Evolutionary conservation across 2,329 filamentous ascomycete genomes (phyloP).

Genomic region (Lecanicillium sp.): DNA sequence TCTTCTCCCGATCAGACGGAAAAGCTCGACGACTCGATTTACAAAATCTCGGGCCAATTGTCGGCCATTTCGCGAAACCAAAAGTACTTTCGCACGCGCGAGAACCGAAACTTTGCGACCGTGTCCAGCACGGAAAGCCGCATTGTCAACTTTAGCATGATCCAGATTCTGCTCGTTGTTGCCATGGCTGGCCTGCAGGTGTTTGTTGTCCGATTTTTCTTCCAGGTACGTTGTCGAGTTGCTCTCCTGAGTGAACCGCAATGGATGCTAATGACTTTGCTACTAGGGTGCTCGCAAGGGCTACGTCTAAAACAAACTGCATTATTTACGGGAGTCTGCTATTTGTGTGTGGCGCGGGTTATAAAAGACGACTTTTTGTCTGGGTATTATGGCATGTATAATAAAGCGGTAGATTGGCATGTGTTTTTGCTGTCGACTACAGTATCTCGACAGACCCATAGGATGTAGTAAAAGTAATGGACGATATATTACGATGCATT

Average conservation of each 20-base stretch:
- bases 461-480: conserved; percentile 7
- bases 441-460: not conserved
- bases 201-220: conserved; percentile 97
- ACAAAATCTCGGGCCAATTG: conserved; percentile 86
- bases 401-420: conserved; percentile 13
- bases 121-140: conserved; percentile 91
- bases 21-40: conserved; percentile 83
- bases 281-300: conserved; percentile 56
- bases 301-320: conserved; percentile 47
- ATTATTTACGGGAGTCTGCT: conserved; percentile 13
- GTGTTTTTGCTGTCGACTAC: not conserved
- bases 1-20: conserved; percentile 83
- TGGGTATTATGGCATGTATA: conserved; percentile 20
- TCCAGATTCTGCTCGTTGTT: conserved; percentile 85
- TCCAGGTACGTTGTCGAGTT: conserved; percentile 55
- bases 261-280: conserved; percentile 4
- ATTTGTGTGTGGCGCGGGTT: conserved; percentile 23
- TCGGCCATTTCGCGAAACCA: conserved; percentile 95
- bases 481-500: conserved; percentile 2
- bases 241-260: not conserved
- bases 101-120: conserved; percentile 98
- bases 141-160: conserved; percentile 95
- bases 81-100: conserved; percentile 97
- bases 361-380: conserved; percentile 15
- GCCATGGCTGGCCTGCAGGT: conserved; percentile 95